Evolutionary conservation across 352 stramenopile species (phyloP).

Genomic region (Phytopythium ostracodes): DNA sequence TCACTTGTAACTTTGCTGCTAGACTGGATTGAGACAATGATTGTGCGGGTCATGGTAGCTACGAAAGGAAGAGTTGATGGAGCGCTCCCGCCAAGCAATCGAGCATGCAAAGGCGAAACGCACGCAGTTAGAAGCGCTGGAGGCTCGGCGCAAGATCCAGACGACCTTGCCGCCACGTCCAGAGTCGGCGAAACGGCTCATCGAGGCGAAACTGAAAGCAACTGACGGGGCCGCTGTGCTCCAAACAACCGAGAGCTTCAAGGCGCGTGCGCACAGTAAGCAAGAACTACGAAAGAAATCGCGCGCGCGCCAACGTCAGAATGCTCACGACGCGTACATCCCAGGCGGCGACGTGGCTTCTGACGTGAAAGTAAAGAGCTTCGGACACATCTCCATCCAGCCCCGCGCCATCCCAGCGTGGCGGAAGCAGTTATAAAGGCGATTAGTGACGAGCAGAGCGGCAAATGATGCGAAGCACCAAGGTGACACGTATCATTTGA

Average conservation of each 20-base stretch:
- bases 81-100: slow-evolving; percentile 52
- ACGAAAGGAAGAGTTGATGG: slow-evolving; percentile 37
- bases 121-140: slow-evolving; percentile 35
- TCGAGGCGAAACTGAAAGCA: slow-evolving; percentile 3
- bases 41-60: slow-evolving; percentile 15
- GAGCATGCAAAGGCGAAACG: slow-evolving; percentile 53
- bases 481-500: neutral
- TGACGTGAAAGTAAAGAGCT: slow-evolving; percentile 66
- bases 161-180: slow-evolving; percentile 39
- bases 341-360: slow-evolving; percentile 35
- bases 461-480: neutral
- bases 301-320: slow-evolving; percentile 30
- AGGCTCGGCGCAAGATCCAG: slow-evolving; percentile 31
- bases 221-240: slow-evolving; percentile 18
- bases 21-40: neutral
- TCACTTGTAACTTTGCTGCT: neutral
- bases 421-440: slow-evolving; percentile 29
- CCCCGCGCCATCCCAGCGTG: slow-evolving; percentile 53
- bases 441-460: slow-evolving; percentile 3
- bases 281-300: slow-evolving; percentile 35
- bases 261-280: slow-evolving; percentile 45
- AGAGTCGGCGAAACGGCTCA: slow-evolving; percentile 14
- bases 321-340: slow-evolving; percentile 55
- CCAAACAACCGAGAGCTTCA: slow-evolving; percentile 48
- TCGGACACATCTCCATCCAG: slow-evolving; percentile 62